Evolutionary conservation across 1,284 basidiomycete species (phyloP).

Genomic region (Naganishia sp.): DNA sequence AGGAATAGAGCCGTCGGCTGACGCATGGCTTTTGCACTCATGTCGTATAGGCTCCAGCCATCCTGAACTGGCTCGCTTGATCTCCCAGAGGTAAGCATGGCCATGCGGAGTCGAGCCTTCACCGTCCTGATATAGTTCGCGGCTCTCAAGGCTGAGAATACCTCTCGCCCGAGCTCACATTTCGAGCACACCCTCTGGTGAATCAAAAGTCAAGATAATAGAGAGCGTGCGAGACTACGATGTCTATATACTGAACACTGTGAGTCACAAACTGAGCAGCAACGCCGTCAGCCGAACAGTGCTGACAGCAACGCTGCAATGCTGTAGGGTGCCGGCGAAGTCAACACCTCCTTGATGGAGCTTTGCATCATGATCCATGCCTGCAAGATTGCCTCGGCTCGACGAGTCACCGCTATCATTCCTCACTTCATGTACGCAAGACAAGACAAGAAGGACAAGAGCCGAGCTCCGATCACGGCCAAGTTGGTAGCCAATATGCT

Average conservation of each 20-base stretch:
- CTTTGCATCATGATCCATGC: slow-evolving; percentile 99
- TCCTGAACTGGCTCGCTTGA: slow-evolving; percentile 89
- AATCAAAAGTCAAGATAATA: slow-evolving; percentile 85
- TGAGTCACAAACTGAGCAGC: slow-evolving; percentile 37
- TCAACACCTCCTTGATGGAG: slow-evolving; percentile 91
- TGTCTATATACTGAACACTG: slow-evolving; percentile 97
- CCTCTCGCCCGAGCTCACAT: slow-evolving; percentile 82
- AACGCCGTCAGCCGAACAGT: background rate
- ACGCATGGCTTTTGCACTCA: slow-evolving; percentile 1
- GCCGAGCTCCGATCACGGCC: slow-evolving; percentile 95
- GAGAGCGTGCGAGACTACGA: slow-evolving; percentile 98
- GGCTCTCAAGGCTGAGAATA: slow-evolving; percentile 61
- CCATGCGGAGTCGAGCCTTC: slow-evolving; percentile 14
- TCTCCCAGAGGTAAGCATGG: slow-evolving; percentile 76
- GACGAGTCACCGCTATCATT: slow-evolving; percentile 92
- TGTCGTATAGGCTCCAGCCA: slow-evolving; percentile 79
- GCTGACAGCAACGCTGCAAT: slow-evolving; percentile 7
- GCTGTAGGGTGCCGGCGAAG: slow-evolving; percentile 52
- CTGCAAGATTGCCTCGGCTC: slow-evolving; percentile 95
- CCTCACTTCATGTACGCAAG: slow-evolving; percentile 93
- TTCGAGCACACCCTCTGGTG: slow-evolving; percentile 84
- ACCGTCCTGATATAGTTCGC: slow-evolving; percentile 14
- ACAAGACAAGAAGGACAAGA: slow-evolving; percentile 99
- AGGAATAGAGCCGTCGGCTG: slow-evolving; percentile 2
- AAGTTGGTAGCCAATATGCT: slow-evolving; percentile 99